A percentile compares a stretch with the other conserved stretches of the same genome.
phyloP scores from a whole-genome alignment of 495 filamentous ascomycete species.

The Penicillium bialowiezense region DNA sequence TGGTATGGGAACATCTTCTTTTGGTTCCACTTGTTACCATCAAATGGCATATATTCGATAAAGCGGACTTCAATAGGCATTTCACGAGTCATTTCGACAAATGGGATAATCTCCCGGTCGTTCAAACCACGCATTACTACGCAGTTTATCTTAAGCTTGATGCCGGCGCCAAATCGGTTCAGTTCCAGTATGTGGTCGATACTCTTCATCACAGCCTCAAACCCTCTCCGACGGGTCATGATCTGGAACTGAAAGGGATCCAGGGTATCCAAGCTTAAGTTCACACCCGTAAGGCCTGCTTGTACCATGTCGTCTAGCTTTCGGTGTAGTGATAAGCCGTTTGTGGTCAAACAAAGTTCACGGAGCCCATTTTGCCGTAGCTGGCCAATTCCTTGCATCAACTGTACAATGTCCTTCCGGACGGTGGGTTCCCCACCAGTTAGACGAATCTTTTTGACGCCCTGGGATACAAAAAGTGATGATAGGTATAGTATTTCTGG shows the following conservation, averaged over 20 bases:
- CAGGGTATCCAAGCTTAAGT: slow-evolving; percentile 88
- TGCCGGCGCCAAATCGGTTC: slow-evolving; percentile 74
- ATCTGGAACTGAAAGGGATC: slow-evolving; percentile 95
- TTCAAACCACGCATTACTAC: slow-evolving; percentile 95
- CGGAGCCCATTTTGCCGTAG: slow-evolving; percentile 70
- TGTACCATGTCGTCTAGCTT: slow-evolving; percentile 93
- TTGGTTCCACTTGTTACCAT: slow-evolving; percentile 92
- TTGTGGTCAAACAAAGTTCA: slow-evolving; percentile 90
- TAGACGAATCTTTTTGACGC: slow-evolving; percentile 91
- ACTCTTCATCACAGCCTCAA: slow-evolving; percentile 85
- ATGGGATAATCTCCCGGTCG: slow-evolving; percentile 83
- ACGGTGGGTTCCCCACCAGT: slow-evolving; percentile 96
- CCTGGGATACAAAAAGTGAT: slow-evolving; percentile 85
- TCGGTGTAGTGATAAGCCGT: slow-evolving; percentile 82
- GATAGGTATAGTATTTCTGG: slow-evolving; percentile 91
- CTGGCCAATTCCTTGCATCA: slow-evolving; percentile 85
- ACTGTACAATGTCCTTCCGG: slow-evolving; percentile 81
- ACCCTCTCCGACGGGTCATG: slow-evolving; percentile 87
- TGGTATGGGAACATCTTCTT: slow-evolving; percentile 87
- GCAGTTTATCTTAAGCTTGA: slow-evolving; percentile 94
- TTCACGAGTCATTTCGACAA: slow-evolving; percentile 86
- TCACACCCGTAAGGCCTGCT: slow-evolving; percentile 87
- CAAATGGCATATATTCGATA: slow-evolving; percentile 99
- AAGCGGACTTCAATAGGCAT: slow-evolving; percentile 91
- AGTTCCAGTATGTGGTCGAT: slow-evolving; percentile 83